Evolutionary conservation across 164 flowering plant species (phyloP).

Genomic region (Vitis cinerea): DNA sequence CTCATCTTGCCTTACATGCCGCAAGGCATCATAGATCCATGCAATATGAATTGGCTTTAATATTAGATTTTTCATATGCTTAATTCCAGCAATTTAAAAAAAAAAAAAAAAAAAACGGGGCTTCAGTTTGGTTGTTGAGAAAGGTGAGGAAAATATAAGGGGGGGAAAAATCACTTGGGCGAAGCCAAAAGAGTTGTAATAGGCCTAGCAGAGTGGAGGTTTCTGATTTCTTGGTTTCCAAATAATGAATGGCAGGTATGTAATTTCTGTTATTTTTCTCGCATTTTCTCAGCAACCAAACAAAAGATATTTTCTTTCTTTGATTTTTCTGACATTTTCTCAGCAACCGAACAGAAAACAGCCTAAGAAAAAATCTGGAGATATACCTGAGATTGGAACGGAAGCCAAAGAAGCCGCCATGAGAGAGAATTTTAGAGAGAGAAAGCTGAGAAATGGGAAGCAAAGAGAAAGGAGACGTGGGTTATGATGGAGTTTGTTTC

Average conservation of each 20-base stretch:
- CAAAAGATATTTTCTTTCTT: neutral
- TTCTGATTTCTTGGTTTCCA: no score
- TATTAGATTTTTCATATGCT: no score
- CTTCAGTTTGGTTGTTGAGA: neutral
- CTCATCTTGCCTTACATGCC: no score
- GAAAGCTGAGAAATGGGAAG: neutral
- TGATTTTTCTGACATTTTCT: neutral
- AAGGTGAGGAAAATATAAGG: neutral
- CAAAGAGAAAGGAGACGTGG: neutral
- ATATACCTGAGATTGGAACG: slow-evolving; percentile 18
- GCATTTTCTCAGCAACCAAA: slow-evolving; percentile 1
- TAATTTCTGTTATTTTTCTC: neutral
- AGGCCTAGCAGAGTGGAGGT: no score
- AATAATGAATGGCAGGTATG: neutral
- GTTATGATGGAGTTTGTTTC: neutral
- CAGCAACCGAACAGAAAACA: neutral
- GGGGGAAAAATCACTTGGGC: neutral
- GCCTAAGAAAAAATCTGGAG: neutral
- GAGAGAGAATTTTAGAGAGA: neutral
- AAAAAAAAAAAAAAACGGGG: no score
- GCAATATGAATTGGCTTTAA: no score
- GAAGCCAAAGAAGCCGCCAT: slow-evolving; percentile 24
- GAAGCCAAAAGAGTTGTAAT: no score
- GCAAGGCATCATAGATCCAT: no score
- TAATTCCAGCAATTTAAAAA: no score